Evolutionary conservation across 192 early-diverging fungal species (phyloP).

Genomic region (Podila epicladia): DNA sequence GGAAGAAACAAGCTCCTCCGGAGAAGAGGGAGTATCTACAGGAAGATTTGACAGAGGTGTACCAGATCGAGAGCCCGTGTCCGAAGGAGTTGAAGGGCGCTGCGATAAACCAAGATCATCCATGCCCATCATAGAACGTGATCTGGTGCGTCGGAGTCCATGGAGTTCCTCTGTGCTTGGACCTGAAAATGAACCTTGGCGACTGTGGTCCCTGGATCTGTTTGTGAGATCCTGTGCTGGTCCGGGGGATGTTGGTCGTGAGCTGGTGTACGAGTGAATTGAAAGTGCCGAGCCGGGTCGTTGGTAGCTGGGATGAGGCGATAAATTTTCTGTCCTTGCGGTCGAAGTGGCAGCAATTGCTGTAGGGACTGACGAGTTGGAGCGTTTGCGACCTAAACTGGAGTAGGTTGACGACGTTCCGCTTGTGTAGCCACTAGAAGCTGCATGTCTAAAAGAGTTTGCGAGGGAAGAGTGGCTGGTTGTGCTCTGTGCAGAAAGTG

Average conservation of each 20-base stretch:
- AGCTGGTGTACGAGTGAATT: slow-evolving; percentile 38
- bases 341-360: not conserved
- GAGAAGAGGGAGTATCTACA: no score
- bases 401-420: slow-evolving; percentile 40
- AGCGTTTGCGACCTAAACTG: slow-evolving; percentile 24
- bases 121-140: not conserved
- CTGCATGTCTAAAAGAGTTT: slow-evolving; percentile 4
- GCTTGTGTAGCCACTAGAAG: slow-evolving; percentile 42
- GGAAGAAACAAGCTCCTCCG: slow-evolving; percentile 8
- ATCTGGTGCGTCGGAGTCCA: slow-evolving; percentile 15
- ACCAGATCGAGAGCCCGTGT: not conserved
- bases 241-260: slow-evolving; percentile 24
- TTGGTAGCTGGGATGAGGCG: slow-evolving; percentile 6
- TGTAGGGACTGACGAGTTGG: slow-evolving; percentile 7
- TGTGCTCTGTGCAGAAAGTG: slow-evolving; percentile 25
- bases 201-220: not conserved
- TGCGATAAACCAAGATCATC: not conserved
- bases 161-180: slow-evolving; percentile 13
- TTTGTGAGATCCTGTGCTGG: not conserved
- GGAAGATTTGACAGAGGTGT: not conserved
- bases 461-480: slow-evolving; percentile 35
- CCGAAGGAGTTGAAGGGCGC: no score
- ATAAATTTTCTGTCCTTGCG: not conserved
- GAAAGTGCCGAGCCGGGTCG: slow-evolving; percentile 43
- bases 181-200: not conserved